Conservation (phyloP, 306 rosid species). For the Sophora flavescens region DNA sequence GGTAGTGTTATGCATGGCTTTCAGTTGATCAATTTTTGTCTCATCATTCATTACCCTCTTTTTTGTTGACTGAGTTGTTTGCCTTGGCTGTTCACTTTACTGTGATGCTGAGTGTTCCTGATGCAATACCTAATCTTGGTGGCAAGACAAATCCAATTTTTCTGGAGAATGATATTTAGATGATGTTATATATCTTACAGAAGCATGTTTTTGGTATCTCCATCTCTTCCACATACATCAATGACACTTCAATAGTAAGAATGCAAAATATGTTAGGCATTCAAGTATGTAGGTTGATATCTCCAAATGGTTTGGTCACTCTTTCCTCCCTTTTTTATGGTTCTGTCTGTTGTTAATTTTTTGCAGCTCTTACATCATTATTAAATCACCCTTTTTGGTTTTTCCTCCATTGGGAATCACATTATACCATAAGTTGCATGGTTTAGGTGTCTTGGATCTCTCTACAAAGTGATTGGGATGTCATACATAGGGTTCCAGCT, state of each 20-base stretch:
- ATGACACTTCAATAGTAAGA: neutral
- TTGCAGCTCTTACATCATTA: conserved; percentile 13
- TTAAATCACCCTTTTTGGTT: neutral
- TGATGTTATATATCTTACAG: neutral
- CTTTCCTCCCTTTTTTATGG: conserved; percentile 7
- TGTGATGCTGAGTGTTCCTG: neutral
- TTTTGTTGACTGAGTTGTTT: neutral
- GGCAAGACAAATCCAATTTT: neutral
- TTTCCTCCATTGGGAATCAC: conserved; percentile 4
- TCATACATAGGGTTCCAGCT: neutral
- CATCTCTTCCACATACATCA: conserved; percentile 7
- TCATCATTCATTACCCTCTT: neutral
- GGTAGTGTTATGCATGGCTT: neutral
- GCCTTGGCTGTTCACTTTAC: conserved; percentile 17
- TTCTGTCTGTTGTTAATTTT: neutral
- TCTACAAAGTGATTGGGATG: neutral
- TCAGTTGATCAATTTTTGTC: neutral
- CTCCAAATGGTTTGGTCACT: conserved; percentile 11
- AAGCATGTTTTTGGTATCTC: neutral
- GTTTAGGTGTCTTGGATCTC: conserved; percentile 13
- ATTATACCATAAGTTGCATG: conserved; percentile 1
- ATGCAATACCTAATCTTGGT: neutral
- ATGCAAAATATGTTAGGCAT: conserved; percentile 1
- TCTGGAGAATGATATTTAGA: conserved; percentile 12
- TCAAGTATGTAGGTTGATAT: neutral